Evolutionary conservation across 2,329 filamentous ascomycete genomes (phyloP).

Genomic region (Ceratocystis destructans): DNA sequence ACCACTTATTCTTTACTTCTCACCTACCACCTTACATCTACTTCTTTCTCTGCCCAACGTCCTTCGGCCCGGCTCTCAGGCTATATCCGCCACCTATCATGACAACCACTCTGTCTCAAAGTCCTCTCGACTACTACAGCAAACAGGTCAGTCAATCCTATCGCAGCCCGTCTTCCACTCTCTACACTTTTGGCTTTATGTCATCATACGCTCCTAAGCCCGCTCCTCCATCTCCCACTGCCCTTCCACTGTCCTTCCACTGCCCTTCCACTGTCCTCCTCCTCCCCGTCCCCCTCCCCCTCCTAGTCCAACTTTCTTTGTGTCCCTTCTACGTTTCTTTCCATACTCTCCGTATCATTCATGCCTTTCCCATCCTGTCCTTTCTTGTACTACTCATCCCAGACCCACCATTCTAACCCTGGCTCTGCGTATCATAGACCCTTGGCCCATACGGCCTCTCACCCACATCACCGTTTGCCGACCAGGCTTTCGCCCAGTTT

Average conservation of each 20-base stretch:
- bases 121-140: constrained; percentile 16
- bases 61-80: neutral
- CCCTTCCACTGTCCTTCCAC: too few relatives aligned
- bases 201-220: too few relatives aligned
- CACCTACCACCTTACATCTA: neutral
- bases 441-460: constrained; percentile 5
- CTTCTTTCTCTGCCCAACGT: neutral
- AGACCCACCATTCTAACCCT: neutral
- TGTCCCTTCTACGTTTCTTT: neutral
- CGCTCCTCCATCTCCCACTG: too few relatives aligned
- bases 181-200: neutral
- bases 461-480: constrained; percentile 12
- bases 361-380: neutral
- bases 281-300: too few relatives aligned
- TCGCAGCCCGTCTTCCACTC: neutral
- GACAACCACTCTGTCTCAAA: constrained; percentile 17
- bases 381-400: neutral
- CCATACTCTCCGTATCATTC: neutral
- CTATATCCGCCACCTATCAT: constrained; percentile 2
- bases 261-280: too few relatives aligned
- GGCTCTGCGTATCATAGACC: neutral
- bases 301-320: too few relatives aligned
- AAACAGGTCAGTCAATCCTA: constrained; percentile 13
- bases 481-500: constrained; percentile 9
- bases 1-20: neutral